Evolutionary conservation across 2,329 filamentous ascomycete genomes (phyloP), one percentile per base, ranked within the genome.

Genomic region (Arachnomyces sp.): DNA sequence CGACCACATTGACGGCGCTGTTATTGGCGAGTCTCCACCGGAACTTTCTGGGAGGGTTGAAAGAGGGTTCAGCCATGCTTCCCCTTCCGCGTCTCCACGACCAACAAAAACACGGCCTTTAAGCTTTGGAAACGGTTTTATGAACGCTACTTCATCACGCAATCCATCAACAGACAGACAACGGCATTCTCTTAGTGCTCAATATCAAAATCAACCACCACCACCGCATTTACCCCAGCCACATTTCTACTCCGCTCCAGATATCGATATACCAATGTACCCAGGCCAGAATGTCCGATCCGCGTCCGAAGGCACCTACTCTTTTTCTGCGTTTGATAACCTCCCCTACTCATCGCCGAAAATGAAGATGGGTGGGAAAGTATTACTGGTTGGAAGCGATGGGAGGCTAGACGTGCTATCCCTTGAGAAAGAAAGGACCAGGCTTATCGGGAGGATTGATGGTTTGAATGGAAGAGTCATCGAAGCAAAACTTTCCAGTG

Each of bases 311-410:
- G 81, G 35, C 57, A 75, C 74, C 33, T 85, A 84, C 6, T 87
- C 84, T 50, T 85, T 82, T 57, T 92, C 86, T 57, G 81, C 82
- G 4, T 88, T 94, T 52, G 89, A 94, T 58, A 79, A 72, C 2
- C 68, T 93, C 32, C 59, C 65, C 28, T 64, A 60, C 46, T 60
- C 66, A 2, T 66, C 68, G 5, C 59, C 67, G 40, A 69, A 70
- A 47, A 53, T 55, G 3, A 58, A 55, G 18, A 53, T 56, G 43
- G 57, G 54, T 64, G 49, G 39, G 74, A 84, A 53, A 81, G 82
- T 58, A 77, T 84, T 88, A 33, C 62, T 94, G 3, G 76, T 86
- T 7, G 89, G 89, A 1, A 87, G 81, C 49, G 83, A 94, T 57
- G 85, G 86, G 31, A 81, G 81, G 1, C 57, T 95, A 36, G 82